These are phyloP conservation scores for Coemansia sp. DNA, from an alignment of 192 early-diverging fungal genomes.

Conservation along the genomic window DNA sequence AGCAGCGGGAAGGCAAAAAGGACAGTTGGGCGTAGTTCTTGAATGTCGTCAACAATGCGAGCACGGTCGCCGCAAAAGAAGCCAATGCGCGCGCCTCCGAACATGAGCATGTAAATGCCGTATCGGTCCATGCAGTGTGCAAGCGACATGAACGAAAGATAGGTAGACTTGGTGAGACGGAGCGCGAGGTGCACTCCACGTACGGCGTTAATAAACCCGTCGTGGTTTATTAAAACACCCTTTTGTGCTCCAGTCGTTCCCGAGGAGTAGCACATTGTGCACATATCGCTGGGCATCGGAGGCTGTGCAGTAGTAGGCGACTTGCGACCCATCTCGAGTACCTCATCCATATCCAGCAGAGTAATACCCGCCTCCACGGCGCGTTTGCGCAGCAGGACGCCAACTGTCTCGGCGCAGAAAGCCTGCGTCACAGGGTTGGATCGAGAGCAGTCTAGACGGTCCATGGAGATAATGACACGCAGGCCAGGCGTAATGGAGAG, in stretches of 20 bases:
- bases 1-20: slow-evolving; percentile 71
- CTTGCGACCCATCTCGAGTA: slow-evolving; percentile 59
- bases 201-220: slow-evolving; percentile 23
- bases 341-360: slow-evolving; percentile 55
- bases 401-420: slow-evolving; percentile 12
- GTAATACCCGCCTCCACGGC: slow-evolving; percentile 60
- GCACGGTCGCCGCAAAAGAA: slow-evolving; percentile 71
- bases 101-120: slow-evolving; percentile 49
- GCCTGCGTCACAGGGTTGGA: slow-evolving; percentile 17
- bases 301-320: slow-evolving; percentile 45
- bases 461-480: slow-evolving; percentile 74
- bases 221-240: slow-evolving; percentile 66
- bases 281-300: slow-evolving; percentile 63
- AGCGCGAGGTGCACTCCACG: background rate
- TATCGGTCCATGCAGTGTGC: slow-evolving; percentile 78
- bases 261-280: slow-evolving; percentile 70
- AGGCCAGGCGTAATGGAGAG: slow-evolving; percentile 57
- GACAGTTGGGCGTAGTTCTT: slow-evolving; percentile 69
- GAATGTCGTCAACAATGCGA: slow-evolving; percentile 72
- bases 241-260: slow-evolving; percentile 71
- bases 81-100: slow-evolving; percentile 63
- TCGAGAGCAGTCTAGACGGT: slow-evolving; percentile 57
- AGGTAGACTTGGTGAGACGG: slow-evolving; percentile 1
- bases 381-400: slow-evolving; percentile 49
- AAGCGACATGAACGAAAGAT: slow-evolving; percentile 68